These are phyloP conservation scores for Xylaria sp. DNA, from an alignment of 2,329 filamentous ascomycete genomes.

Conservation along the genomic window DNA sequence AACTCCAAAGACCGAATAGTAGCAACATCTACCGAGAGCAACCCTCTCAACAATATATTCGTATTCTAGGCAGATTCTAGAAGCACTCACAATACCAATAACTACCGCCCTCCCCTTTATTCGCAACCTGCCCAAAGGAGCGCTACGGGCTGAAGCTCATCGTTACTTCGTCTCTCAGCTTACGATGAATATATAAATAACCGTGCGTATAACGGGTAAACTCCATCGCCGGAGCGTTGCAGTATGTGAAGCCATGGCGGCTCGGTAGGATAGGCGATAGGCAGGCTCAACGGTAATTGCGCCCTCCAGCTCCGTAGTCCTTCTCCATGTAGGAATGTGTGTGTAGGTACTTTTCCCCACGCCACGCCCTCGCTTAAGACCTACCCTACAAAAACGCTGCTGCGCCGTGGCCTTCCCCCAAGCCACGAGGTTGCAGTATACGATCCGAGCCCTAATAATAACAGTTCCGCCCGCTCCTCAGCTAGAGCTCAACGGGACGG, in stretches of 20 bases:
- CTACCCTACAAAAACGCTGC: neutral
- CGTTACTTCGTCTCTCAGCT: constrained; percentile 21
- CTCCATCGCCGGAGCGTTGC: constrained; percentile 21
- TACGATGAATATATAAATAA: constrained; percentile 21
- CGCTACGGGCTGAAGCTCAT: constrained; percentile 10
- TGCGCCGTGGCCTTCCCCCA: constrained; percentile 8
- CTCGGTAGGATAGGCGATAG: constrained; percentile 3
- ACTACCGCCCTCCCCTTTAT: constrained; percentile 5
- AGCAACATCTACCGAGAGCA: constrained; percentile 6
- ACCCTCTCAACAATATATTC: constrained; percentile 10
- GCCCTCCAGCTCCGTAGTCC: constrained; percentile 21
- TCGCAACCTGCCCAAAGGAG: constrained; percentile 17
- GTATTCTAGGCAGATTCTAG: constrained; percentile 23
- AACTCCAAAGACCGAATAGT: neutral
- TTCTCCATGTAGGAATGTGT: constrained; percentile 19
- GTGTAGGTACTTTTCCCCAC: neutral
- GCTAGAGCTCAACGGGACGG: constrained; percentile 10
- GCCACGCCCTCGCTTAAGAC: neutral
- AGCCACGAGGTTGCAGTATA: constrained; percentile 30
- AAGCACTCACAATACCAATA: constrained; percentile 12
- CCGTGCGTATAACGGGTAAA: constrained; percentile 13
- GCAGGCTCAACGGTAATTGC: constrained; percentile 21
- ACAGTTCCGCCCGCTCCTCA: constrained; percentile 14
- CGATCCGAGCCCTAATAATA: constrained; percentile 25
- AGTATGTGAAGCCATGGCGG: constrained; percentile 13